Evolutionary conservation across 768 basidiomycete genomes (phyloP).

Genomic region (Nidularia pulvinata): DNA sequence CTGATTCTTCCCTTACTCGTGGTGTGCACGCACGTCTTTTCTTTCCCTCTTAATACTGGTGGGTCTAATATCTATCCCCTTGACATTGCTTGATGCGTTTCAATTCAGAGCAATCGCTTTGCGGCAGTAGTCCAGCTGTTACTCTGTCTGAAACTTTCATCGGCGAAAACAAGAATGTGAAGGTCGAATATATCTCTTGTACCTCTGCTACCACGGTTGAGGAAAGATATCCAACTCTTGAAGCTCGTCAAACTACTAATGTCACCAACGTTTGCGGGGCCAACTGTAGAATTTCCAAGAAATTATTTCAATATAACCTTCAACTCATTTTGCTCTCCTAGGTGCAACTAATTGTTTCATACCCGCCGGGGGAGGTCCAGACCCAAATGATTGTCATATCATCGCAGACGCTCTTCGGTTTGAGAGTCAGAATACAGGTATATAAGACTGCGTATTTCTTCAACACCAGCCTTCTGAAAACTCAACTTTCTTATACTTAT

Average conservation of each 20-base stretch:
- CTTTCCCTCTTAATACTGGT: not conserved
- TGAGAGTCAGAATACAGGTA: constrained; percentile 42
- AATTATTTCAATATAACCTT: not conserved
- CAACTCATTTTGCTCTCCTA: constrained; percentile 1
- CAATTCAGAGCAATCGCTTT: not conserved
- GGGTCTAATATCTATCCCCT: not conserved
- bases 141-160: constrained; percentile 27
- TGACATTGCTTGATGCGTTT: not conserved
- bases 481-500: not conserved
- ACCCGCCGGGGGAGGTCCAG: constrained; percentile 43
- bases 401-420: constrained; percentile 48
- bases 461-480: not conserved
- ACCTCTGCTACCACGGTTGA: not conserved
- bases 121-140: not conserved
- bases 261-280: constrained; percentile 38
- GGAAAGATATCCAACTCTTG: constrained; percentile 2
- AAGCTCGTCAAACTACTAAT: constrained; percentile 17
- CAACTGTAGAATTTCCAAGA: constrained; percentile 23
- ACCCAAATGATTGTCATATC: constrained; percentile 45
- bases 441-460: not conserved
- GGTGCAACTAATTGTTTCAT: constrained; percentile 44
- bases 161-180: constrained; percentile 40
- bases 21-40: no score
- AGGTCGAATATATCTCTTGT: constrained; percentile 31
- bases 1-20: no score